Conservation (phyloP, 1,139 yeast genomes). For the Geotrichum candidum region DNA sequence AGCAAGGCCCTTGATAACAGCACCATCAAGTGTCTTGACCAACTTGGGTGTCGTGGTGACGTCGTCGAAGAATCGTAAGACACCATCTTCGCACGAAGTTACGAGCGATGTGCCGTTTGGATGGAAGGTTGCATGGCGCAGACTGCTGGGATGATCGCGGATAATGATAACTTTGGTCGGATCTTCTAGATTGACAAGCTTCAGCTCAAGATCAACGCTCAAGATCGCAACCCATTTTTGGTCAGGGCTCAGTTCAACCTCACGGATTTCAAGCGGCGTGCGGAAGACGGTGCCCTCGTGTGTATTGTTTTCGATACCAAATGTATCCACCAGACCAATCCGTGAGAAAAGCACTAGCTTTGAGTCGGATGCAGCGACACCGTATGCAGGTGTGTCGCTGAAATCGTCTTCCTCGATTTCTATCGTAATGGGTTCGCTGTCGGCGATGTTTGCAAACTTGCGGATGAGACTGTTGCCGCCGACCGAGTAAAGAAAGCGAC, state of each 20-base stretch:
- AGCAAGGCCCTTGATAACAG: conserved; percentile 33
- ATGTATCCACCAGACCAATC: conserved; percentile 21
- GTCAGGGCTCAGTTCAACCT: conserved; percentile 1
- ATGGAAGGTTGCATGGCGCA: conserved; percentile 58
- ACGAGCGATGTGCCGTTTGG: conserved; percentile 54
- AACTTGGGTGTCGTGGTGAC: conserved; percentile 40
- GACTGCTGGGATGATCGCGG: conserved; percentile 44
- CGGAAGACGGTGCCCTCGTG: not conserved
- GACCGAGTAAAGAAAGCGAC: conserved; percentile 33
- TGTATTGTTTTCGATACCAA: conserved; percentile 14
- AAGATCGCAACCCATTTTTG: not conserved
- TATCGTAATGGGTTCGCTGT: conserved; percentile 28
- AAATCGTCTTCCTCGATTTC: conserved; percentile 31
- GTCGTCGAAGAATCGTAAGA: conserved; percentile 57
- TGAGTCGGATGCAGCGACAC: not conserved
- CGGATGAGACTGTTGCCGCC: conserved; percentile 37
- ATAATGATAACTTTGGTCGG: conserved; percentile 12
- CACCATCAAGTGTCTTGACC: conserved; percentile 41
- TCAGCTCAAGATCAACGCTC: conserved; percentile 8
- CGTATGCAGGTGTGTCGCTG: conserved; percentile 13
- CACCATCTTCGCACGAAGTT: conserved; percentile 63
- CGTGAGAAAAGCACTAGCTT: not conserved
- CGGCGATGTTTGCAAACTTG: conserved; percentile 31
- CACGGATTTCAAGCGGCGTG: not conserved
- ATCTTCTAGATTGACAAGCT: conserved; percentile 2